phyloP scores from a whole-genome alignment of 805 yeast species.

The Komagataella ulmi region DNA sequence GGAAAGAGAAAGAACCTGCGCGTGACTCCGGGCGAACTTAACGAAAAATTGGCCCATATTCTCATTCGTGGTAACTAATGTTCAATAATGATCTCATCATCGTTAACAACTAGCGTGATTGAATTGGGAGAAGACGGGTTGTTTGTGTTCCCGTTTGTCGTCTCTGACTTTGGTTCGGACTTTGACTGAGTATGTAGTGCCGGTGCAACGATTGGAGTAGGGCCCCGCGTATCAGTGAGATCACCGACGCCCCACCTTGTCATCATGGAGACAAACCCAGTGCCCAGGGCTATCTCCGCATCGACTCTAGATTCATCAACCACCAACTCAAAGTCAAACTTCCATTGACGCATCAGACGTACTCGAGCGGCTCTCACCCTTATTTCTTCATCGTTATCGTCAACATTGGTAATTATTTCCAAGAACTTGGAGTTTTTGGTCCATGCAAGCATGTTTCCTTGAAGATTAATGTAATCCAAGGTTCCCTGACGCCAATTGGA shows the following conservation, averaged over 20 bases:
- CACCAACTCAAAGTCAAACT: conserved; percentile 44
- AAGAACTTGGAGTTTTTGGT: conserved; percentile 34
- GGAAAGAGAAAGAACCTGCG: background rate
- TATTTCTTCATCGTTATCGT: conserved; percentile 41
- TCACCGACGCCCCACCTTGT: conserved; percentile 56
- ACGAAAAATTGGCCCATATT: background rate
- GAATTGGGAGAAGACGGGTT: background rate
- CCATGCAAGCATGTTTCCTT: conserved; percentile 47
- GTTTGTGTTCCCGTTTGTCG: background rate
- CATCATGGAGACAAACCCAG: conserved; percentile 48
- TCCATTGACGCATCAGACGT: conserved; percentile 41
- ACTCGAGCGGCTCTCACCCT: conserved; percentile 42
- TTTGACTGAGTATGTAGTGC: background rate
- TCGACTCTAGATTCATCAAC: conserved; percentile 34
- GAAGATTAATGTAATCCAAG: conserved; percentile 25
- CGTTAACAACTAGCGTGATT: background rate
- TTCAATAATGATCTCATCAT: background rate
- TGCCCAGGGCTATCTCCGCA: conserved; percentile 39
- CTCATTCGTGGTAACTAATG: background rate
- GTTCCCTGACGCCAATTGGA: conserved; percentile 22
- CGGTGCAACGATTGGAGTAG: conserved; percentile 20
- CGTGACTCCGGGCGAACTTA: background rate
- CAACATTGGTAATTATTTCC: conserved; percentile 39
- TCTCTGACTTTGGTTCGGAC: background rate
- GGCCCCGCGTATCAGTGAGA: conserved; percentile 39